A percentile compares a stretch with the other conserved stretches of the same genome.
These are phyloP conservation scores for Coprinellus micaceus DNA, from an alignment of 768 basidiomycete genomes.

Conservation along the genomic window DNA sequence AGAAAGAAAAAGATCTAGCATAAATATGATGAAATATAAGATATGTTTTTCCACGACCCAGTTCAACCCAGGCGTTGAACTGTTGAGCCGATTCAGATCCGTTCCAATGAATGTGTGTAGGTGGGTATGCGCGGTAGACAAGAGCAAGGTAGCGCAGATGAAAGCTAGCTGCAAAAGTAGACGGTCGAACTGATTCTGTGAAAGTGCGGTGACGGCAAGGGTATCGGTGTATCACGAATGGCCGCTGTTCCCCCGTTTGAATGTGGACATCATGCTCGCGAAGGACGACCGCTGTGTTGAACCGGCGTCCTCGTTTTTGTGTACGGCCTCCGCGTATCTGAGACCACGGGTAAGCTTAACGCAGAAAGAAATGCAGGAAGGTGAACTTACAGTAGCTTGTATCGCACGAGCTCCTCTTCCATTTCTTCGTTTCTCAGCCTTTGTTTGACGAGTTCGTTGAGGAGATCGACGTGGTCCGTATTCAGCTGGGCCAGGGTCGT, in stretches of 20 bases:
- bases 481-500: constrained; percentile 73
- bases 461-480: constrained; percentile 73
- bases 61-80: background rate
- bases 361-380: background rate
- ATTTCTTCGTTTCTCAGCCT: constrained; percentile 89
- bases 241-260: constrained; percentile 34
- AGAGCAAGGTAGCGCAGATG: background rate
- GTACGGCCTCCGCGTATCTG: constrained; percentile 73
- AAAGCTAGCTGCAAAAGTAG: background rate
- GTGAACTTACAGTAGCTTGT: constrained; percentile 77
- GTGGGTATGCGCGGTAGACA: too few species aligned
- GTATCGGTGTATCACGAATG: background rate
- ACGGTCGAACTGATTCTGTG: background rate
- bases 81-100: too few species aligned
- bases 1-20: too few species aligned
- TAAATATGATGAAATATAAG: background rate
- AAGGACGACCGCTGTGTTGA: constrained; percentile 56
- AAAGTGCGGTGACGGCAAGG: background rate
- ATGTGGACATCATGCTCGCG: constrained; percentile 37
- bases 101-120: too few species aligned
- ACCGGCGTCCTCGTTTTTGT: constrained; percentile 71
- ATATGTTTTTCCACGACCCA: background rate
- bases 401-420: constrained; percentile 90
- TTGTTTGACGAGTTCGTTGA: constrained; percentile 87
- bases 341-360: constrained; percentile 5